Evolutionary conservation across 1,284 basidiomycete genomes (phyloP).

Genomic region (Leccinum griseonigrum): DNA sequence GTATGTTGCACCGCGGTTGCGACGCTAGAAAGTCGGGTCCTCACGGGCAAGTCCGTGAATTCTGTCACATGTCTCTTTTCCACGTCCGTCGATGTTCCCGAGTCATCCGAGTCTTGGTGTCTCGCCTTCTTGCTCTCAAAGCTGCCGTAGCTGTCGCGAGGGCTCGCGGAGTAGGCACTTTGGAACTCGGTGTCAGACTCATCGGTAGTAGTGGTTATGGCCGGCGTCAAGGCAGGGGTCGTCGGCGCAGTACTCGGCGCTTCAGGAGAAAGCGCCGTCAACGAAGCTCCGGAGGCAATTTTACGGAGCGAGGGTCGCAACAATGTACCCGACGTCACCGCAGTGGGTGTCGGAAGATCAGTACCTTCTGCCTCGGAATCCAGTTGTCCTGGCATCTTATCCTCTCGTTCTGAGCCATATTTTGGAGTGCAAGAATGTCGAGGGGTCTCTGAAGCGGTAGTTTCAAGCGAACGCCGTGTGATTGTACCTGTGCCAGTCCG

Average conservation of each 20-base stretch:
- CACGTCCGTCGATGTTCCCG: slow-evolving; percentile 32
- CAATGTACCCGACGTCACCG: slow-evolving; percentile 11
- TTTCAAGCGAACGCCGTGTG: slow-evolving; percentile 25
- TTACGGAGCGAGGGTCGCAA: slow-evolving; percentile 32
- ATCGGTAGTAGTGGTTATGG: slow-evolving; percentile 53
- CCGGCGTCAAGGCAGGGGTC: slow-evolving; percentile 42
- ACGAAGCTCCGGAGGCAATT: slow-evolving; percentile 35
- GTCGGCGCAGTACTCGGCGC: slow-evolving; percentile 32
- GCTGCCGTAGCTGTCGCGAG: slow-evolving; percentile 58
- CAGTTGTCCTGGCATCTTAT: slow-evolving; percentile 23
- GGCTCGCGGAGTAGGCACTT: slow-evolving; percentile 76
- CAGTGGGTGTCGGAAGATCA: slow-evolving; percentile 28
- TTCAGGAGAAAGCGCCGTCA: slow-evolving; percentile 34
- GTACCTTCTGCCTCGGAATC: slow-evolving; percentile 29
- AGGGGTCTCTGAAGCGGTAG: slow-evolving; percentile 28
- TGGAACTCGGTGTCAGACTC: slow-evolving; percentile 84
- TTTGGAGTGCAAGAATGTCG: slow-evolving; percentile 29
- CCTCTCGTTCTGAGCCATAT: slow-evolving; percentile 31
- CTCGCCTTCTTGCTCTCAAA: slow-evolving; percentile 30
- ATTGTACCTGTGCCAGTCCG: slow-evolving; percentile 30
- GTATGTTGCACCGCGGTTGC: slow-evolving; percentile 39
- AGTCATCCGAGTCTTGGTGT: slow-evolving; percentile 34
- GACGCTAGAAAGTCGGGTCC: slow-evolving; percentile 47
- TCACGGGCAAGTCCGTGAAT: slow-evolving; percentile 31
- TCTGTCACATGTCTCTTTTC: slow-evolving; percentile 32